phyloP scores from a whole-genome alignment of 257 asterid genomes.

The Thymus quinquecostatus region DNA sequence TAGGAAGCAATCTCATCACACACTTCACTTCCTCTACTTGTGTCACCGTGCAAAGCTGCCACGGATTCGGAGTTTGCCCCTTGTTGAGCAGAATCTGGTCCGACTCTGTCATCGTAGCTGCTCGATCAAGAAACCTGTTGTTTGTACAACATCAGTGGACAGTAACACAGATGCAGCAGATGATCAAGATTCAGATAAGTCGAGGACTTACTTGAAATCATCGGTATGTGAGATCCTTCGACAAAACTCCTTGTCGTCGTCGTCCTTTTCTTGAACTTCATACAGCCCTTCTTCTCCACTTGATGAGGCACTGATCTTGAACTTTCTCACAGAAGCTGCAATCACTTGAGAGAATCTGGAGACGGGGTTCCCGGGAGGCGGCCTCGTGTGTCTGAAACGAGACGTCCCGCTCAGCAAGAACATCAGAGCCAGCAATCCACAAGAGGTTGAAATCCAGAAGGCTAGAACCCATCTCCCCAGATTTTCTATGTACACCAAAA shows the following conservation, averaged over 20 bases:
- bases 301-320: constrained; percentile 44
- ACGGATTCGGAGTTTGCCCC: constrained; percentile 60
- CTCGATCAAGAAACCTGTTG: constrained; percentile 74
- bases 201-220: constrained; percentile 64
- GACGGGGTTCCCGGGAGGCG: constrained; percentile 70
- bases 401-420: constrained; percentile 58
- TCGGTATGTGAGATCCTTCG: constrained; percentile 55
- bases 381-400: constrained; percentile 60
- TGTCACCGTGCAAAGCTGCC: constrained; percentile 74
- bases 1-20: constrained; percentile 68
- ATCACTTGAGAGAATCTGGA: constrained; percentile 70
- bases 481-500: constrained; percentile 64
- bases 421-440: constrained; percentile 60
- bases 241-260: constrained; percentile 48
- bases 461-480: constrained; percentile 76
- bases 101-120: constrained; percentile 60
- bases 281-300: constrained; percentile 62
- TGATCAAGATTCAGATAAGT: not conserved
- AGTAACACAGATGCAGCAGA: not conserved
- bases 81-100: constrained; percentile 48
- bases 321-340: constrained; percentile 65
- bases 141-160: constrained; percentile 7
- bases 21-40: constrained; percentile 92
- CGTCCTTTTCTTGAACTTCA: constrained; percentile 48
- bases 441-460: constrained; percentile 79